phyloP scores from a whole-genome alignment of 129 eudicot species.

The Smallanthus sonchifolius region DNA sequence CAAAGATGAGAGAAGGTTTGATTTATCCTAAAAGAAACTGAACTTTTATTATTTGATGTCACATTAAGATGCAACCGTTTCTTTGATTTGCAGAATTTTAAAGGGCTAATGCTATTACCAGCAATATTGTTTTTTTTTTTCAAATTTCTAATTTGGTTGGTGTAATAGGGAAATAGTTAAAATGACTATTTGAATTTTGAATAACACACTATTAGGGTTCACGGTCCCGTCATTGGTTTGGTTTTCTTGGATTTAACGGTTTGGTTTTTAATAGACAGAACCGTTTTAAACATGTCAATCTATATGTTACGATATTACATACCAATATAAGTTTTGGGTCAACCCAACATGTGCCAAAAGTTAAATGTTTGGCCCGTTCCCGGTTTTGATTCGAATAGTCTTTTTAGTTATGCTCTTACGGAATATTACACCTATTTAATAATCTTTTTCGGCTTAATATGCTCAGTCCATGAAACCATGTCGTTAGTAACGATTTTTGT shows the following conservation, averaged over 20 bases:
- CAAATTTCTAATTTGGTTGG: not conserved
- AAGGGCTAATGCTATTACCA: not conserved
- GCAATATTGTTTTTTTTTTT: not conserved
- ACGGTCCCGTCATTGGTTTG: not conserved
- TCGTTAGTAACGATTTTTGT: not conserved
- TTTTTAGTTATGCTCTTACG: not conserved
- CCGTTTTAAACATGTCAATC: not conserved
- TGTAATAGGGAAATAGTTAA: not conserved
- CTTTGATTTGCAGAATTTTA: not conserved
- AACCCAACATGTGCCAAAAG: not conserved
- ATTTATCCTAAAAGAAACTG: not conserved
- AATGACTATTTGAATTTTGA: not conserved
- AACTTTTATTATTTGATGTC: not conserved
- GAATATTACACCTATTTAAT: not conserved
- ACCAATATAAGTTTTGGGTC: not conserved
- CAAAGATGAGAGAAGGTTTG: slow-evolving; percentile 81
- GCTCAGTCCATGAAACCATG: not conserved
- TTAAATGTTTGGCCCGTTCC: not conserved
- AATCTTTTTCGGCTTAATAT: not conserved
- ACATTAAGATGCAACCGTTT: not conserved
- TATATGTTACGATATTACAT: too few species aligned
- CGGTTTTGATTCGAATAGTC: not conserved
- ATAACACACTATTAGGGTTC: not conserved
- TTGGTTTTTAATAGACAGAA: not conserved
- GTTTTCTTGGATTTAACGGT: not conserved